Evolutionary conservation across 2,329 filamentous ascomycete genomes (phyloP), one percentile per base, ranked within the genome.

Genomic region (Cladosporium halotolerans): DNA sequence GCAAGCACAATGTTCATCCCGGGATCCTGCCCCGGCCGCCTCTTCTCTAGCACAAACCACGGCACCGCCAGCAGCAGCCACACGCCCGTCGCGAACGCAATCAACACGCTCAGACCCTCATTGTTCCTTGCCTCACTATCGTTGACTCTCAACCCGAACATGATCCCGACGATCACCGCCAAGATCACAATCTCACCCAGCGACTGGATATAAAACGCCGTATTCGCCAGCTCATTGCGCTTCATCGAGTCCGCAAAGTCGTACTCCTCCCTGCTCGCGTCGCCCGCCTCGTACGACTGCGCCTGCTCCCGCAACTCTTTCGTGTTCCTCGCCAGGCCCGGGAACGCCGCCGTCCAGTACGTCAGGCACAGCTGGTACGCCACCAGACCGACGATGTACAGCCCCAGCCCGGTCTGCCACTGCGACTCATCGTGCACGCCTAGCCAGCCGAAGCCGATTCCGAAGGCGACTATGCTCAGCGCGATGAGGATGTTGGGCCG

Each of bases 311-410:
- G 71, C 62, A 82, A 68, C 19, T 77, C 71, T 1, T 65, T 61
- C 1, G 77, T 79, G 58, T 82, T 81, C 6, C 79, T 67, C 4
- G 80, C 79, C 7, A 83, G 68, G 0, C 78, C 74, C 3, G 80
- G 79, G 54, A 83, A 83, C 0, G 83, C 82, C 0, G 84, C 82
- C 0, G 82, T 84, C 81, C 83, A 86, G 65, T 85, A 86, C 0
- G 83, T 86, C 45, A 86, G 70, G 0, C 81, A 83, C 2, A 84
- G 78, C 66, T 86, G 83, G 60, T 86, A 86, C 1, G 79, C 78
- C 57, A 87, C 82, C 40, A 86, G 66, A 2, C 83, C 83, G 13
- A 85, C 77, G 52, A 86, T 83, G 64, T 87, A 87, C 13, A 88
- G 66, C 0, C 77, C 83, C 0, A 80, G 75, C 0, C 73, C 84